Base-by-base conservation (phyloP, 163 green algal genomes). In the Scenedesmus sp. region DNA sequence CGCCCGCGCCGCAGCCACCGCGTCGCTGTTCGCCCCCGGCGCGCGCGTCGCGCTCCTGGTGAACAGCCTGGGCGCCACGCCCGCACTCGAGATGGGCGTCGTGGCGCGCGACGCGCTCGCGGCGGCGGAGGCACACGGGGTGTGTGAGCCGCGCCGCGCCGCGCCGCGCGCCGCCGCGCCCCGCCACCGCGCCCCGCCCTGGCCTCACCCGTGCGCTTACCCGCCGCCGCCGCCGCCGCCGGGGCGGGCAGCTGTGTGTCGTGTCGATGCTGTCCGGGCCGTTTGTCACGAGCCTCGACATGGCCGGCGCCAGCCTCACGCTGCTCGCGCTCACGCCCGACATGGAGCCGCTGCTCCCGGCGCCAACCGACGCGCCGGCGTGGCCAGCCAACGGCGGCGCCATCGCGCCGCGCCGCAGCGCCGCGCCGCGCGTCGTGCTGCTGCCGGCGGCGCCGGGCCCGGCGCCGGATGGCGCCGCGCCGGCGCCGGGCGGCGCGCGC, bases 241-340 rank as follows among this genome's bases (percentile, higher is more conserved):
- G n/a, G n/a, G n/a, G n/a, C n/a, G n/a, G n/a, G 4, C 63, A 89
- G 79, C 66, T 88, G 24, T 47, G 71, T 1, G 82, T 94, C 24
- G 87, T 83, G 65, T 78, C 90, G 4, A 57, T 93, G 26, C 90
- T 84, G 36, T 76, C 85, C 10, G 94, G 94, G 10, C 70, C 82
- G 22, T 94, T 91, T 83, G 90, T 96, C 83, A 97, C 91, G 10
- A 89, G 85, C 42, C 86, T 97, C 15, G 91, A 96, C 86, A 97
- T 97, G 92, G 86, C 87, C 0, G 94, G 94, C 36, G 39, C 91
- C 2, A 92, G 81, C 4, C 75, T 97, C 42, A 93, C 88, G 1
- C 36, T 98, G 51, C 36, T 85, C 45, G 83, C 87, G 48, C 78
- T 95, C 53, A 89, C 87, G 9, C 77, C 66, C 58, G 82, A 56